Base-by-base conservation (phyloP, 345 rosid species). In the Heritiera fomes region DNA sequence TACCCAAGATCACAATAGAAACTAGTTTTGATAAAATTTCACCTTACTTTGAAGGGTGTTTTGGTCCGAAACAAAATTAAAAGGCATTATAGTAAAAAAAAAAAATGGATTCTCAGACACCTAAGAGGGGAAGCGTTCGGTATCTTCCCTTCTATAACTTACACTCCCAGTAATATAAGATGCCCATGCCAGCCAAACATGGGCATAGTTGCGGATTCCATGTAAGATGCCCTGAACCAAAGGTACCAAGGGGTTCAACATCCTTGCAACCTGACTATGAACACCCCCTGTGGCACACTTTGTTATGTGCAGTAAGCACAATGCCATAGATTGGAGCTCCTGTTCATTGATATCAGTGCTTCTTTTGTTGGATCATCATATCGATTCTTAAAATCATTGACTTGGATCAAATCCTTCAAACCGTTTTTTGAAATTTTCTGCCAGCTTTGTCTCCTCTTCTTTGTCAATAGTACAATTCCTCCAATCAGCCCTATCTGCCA, bases 401-500 rank as follows among this genome's bases (percentile, higher is more conserved):
- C n/a, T 83, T 40, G 94, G 98, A 78, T 95, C 96, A 66, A 87
- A 88, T 75, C 84, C 94, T 83, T 88, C 85, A 65, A 92, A 95
- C 6, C 55, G 85, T 71, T 84, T 86, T 87, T 92, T 93, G 80
- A 95, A 93, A 43, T 89, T 87, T 78, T 89, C 92, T 0, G 76
- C 91, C 83, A 86, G 80, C 55, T 83, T 87, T 32, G 75, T 75
- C 84, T 95, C 99, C 83, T 93, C 97, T 46, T 87, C 98, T 86
- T 89, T 91, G 87, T 86, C 82, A 40, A 86, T 82, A 58, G 81
- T 81, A 85, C 95, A 93, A 77, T 87, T 88, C 80, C 90, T 92
- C 98, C 99, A 93, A 75, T 95, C 97, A 46, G 98, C 97, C 67
- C 83, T 90, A 59, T 92, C 93, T 34, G 98, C 90, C 76, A 89